These are phyloP conservation scores for Trebouxia gelatinosa DNA, from an alignment of 163 green algal species.

Conservation along the genomic window DNA sequence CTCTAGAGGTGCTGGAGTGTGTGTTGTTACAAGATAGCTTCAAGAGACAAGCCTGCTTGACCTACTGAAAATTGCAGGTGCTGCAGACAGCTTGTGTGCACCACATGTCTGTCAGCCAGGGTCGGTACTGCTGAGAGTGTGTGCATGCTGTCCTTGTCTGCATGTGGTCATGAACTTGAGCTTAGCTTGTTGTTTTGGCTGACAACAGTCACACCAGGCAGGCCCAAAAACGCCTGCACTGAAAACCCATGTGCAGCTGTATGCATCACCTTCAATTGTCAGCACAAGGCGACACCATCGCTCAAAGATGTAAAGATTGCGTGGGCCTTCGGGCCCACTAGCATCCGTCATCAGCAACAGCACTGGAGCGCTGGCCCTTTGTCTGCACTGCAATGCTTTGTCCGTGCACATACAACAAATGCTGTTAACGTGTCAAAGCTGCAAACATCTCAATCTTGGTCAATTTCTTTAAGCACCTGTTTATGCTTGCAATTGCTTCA, in stretches of 20 bases:
- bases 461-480: not conserved
- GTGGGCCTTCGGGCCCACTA: not conserved
- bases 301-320: not conserved
- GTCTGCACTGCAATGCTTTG: too few relatives aligned
- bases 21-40: too few relatives aligned
- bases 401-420: too few relatives aligned
- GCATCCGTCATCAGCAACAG: not conserved
- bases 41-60: too few relatives aligned
- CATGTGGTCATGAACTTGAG: not conserved
- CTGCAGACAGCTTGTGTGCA: not conserved
- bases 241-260: not conserved
- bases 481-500: constrained; percentile 21
- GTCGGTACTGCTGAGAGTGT: not conserved
- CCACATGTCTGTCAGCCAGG: not conserved
- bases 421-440: not conserved
- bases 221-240: not conserved
- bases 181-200: too few relatives aligned
- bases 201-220: not conserved
- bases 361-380: not conserved
- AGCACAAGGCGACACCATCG: constrained; percentile 6
- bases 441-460: not conserved
- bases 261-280: not conserved
- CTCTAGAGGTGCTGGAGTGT: too few relatives aligned
- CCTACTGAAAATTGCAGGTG: not conserved
- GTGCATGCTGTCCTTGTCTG: not conserved